A percentile compares a stretch with the other conserved stretches of the same genome.
These are phyloP conservation scores for Coemansia sp. DNA, from an alignment of 192 early-diverging fungal genomes.

Conservation along the genomic window DNA sequence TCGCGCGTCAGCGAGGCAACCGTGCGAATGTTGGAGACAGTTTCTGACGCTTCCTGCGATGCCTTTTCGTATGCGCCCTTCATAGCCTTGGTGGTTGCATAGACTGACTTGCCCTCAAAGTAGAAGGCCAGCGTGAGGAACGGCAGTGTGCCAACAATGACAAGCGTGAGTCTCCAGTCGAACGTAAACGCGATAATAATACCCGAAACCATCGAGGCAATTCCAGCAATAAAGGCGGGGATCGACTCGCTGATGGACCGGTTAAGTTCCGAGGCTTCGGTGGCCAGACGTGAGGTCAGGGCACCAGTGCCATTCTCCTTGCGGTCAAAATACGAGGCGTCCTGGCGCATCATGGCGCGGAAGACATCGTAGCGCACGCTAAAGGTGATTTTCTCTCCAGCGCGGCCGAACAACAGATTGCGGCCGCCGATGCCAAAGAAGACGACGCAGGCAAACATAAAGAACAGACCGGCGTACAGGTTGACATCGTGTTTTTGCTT, in stretches of 20 bases:
- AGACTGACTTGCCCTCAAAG: conserved; percentile 36
- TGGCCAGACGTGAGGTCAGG: conserved; percentile 77
- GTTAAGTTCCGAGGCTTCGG: conserved; percentile 72
- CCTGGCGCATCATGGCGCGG: conserved; percentile 76
- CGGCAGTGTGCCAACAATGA: conserved; percentile 65
- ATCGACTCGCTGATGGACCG: conserved; percentile 51
- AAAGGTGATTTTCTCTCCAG: conserved; percentile 72
- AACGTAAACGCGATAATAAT: conserved; percentile 68
- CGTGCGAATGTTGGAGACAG: conserved; percentile 83
- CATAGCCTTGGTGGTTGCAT: conserved; percentile 55
- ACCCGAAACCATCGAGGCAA: conserved; percentile 37
- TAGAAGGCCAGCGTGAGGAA: conserved; percentile 52
- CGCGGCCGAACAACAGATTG: conserved; percentile 61
- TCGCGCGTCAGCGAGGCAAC: conserved; percentile 79
- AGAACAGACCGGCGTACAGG: conserved; percentile 62
- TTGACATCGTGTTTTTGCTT: conserved; percentile 43
- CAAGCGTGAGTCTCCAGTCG: conserved; percentile 83
- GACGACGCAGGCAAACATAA: conserved; percentile 61
- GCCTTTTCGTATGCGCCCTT: conserved; percentile 76
- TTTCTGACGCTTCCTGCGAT: conserved; percentile 83
- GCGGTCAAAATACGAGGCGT: conserved; percentile 86
- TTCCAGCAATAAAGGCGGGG: conserved; percentile 28
- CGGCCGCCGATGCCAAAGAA: conserved; percentile 58
- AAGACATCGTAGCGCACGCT: conserved; percentile 68
- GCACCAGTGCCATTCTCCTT: conserved; percentile 75